phyloP scores from a whole-genome alignment of 768 basidiomycete species.

The Boletus rubroflammeus region DNA sequence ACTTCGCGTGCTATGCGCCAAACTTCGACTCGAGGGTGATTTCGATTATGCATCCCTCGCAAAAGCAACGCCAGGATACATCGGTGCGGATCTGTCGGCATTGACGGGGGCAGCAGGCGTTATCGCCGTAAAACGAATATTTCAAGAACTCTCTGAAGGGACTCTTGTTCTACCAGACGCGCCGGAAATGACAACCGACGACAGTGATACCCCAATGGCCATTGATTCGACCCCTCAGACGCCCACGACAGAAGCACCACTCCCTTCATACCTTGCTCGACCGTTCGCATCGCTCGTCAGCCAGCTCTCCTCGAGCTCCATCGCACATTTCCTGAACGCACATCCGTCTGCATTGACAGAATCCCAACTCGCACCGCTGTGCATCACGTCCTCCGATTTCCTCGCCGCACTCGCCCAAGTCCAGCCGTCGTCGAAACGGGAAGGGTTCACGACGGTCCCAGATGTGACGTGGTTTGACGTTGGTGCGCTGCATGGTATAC shows the following conservation, averaged over 20 bases:
- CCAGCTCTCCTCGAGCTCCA: conserved; percentile 58
- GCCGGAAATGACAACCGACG: conserved; percentile 12
- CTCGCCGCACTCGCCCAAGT: conserved; percentile 75
- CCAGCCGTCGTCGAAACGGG: conserved; percentile 94
- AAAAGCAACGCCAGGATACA: conserved; percentile 94
- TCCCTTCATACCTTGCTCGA: conserved; percentile 11
- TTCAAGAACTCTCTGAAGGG: conserved; percentile 71
- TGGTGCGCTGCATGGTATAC: conserved; percentile 80
- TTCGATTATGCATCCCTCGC: conserved; percentile 85
- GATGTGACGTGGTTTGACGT: conserved; percentile 95
- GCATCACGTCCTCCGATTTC: conserved; percentile 82
- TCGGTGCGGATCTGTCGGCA: conserved; percentile 90
- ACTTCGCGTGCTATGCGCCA: conserved; percentile 77
- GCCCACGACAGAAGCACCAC: conserved; percentile 15
- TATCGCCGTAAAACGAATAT: conserved; percentile 94
- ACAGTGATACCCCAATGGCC: conserved; percentile 34
- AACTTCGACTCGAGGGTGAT: conserved; percentile 80
- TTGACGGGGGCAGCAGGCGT: conserved; percentile 92
- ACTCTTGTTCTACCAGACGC: conserved; percentile 52
- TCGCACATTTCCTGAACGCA: conserved; percentile 84
- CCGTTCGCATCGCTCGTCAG: conserved; percentile 38
- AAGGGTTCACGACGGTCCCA: conserved; percentile 96
- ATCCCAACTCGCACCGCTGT: conserved; percentile 75
- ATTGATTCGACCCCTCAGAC: conserved; percentile 31
- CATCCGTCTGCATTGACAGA: conserved; percentile 80